Evolutionary conservation across 2,329 filamentous ascomycete genomes (phyloP).

Genomic region (Dactylellina sp.): DNA sequence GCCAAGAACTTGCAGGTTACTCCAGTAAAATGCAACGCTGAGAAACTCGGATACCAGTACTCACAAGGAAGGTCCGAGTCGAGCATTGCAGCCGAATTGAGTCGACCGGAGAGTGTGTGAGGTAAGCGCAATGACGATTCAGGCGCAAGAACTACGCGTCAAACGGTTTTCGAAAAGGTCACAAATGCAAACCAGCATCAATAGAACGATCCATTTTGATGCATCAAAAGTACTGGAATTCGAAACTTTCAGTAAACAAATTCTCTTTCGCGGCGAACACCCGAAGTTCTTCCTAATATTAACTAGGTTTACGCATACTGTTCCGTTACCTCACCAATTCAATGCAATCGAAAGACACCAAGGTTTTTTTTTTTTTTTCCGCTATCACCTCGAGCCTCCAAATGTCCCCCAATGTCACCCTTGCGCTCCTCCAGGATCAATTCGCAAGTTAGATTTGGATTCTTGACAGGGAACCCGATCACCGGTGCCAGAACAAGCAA

Average conservation of each 20-base stretch:
- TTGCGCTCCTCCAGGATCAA: constrained; percentile 25
- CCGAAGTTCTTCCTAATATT: constrained; percentile 11
- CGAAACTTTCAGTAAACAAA: neutral
- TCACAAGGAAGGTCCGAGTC: constrained; percentile 50
- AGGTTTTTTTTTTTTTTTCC: neutral
- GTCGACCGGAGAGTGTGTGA: constrained; percentile 16
- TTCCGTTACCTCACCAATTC: neutral
- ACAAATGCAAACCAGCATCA: neutral
- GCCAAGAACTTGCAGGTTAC: constrained; percentile 44
- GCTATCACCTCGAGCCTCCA: constrained; percentile 20
- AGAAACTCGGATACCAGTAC: constrained; percentile 44
- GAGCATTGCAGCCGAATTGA: constrained; percentile 32
- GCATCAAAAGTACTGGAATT: neutral
- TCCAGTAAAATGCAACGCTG: constrained; percentile 42
- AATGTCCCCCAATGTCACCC: constrained; percentile 21
- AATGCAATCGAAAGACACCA: neutral
- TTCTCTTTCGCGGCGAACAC: neutral
- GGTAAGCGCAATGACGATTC: constrained; percentile 47
- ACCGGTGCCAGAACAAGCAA: constrained; percentile 50
- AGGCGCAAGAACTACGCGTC: constrained; percentile 38
- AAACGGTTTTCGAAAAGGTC: constrained; percentile 12
- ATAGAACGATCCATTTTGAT: too few relatives aligned
- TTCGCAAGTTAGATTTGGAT: constrained; percentile 27
- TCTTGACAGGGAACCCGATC: constrained; percentile 11
- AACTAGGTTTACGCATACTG: neutral